These are phyloP conservation scores for Escovopsis sp. DNA, from an alignment of 2,329 filamentous ascomycete species.

Conservation along the genomic window DNA sequence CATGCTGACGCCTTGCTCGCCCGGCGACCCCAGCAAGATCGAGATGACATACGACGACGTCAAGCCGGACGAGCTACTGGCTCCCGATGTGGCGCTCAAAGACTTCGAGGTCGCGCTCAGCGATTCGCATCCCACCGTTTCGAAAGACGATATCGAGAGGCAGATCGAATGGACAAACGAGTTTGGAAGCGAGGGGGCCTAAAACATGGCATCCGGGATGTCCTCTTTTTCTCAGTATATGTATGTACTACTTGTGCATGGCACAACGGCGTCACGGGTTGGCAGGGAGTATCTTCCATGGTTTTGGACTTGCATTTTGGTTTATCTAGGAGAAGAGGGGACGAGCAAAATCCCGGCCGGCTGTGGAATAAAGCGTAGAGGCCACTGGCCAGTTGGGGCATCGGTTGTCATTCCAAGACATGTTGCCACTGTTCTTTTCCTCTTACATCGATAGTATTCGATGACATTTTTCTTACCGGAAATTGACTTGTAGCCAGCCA, in stretches of 20 bases:
- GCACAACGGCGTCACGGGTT: conserved; percentile 18
- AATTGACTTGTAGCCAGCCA: not conserved
- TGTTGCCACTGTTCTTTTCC: too few species aligned
- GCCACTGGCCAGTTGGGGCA: not conserved
- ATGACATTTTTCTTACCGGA: too few species aligned
- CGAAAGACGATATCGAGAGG: conserved; percentile 64
- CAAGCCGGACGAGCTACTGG: conserved; percentile 67
- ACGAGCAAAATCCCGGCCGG: too few species aligned
- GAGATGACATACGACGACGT: conserved; percentile 94
- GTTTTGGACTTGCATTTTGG: conserved; percentile 4
- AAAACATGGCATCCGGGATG: conserved; percentile 3
- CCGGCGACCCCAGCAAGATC: conserved; percentile 67
- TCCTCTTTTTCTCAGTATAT: not conserved
- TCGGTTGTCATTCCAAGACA: not conserved
- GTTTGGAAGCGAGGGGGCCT: conserved; percentile 80
- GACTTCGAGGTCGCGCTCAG: conserved; percentile 92
- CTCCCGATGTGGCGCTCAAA: conserved; percentile 74
- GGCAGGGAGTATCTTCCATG: conserved; percentile 7
- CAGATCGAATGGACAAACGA: conserved; percentile 92
- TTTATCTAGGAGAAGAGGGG: not conserved
- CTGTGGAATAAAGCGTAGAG: too few species aligned
- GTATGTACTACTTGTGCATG: conserved; percentile 8
- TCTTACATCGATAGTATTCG: too few species aligned
- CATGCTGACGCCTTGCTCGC: conserved; percentile 81
- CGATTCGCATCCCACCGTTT: conserved; percentile 78